phyloP scores from a whole-genome alignment of 768 basidiomycete species.

The Suillus variegatus region DNA sequence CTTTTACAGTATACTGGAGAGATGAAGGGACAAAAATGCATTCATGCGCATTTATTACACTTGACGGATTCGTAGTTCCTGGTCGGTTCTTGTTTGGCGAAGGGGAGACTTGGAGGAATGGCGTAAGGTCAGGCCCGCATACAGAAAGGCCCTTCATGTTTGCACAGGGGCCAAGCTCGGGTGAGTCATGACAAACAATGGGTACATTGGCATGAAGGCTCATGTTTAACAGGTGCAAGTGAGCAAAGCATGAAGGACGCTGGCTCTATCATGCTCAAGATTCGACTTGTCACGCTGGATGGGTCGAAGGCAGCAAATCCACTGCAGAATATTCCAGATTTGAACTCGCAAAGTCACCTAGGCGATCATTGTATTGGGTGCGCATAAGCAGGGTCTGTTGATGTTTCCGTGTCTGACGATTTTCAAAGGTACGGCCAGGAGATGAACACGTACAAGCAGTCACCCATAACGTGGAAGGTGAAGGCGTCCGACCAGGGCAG shows the following conservation, averaged over 20 bases:
- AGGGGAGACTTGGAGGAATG: conserved; percentile 55
- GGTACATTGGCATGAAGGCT: background rate
- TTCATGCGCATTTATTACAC: conserved; percentile 60
- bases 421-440: conserved; percentile 53
- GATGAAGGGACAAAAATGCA: conserved; percentile 56
- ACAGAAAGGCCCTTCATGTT: conserved; percentile 67
- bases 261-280: conserved; percentile 56
- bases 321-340: conserved; percentile 40
- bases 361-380: conserved; percentile 53
- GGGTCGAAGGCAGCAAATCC: conserved; percentile 43
- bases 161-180: conserved; percentile 38
- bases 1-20: conserved; percentile 64
- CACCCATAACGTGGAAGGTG: conserved; percentile 55
- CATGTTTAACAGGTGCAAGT: conserved; percentile 12
- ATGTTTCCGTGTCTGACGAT: conserved; percentile 10
- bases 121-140: conserved; percentile 48
- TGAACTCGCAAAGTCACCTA: conserved; percentile 34
- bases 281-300: conserved; percentile 36
- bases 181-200: conserved; percentile 29
- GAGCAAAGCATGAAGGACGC: conserved; percentile 35
- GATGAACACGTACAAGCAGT: conserved; percentile 38
- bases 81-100: conserved; percentile 61
- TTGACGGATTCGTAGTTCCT: conserved; percentile 65
- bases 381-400: conserved; percentile 10
- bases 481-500: conserved; percentile 44